Percentiles rank a stretch among this genome's conserved stretches.
phyloP scores from a whole-genome alignment of 2,329 filamentous ascomycete species.

The Fusarium sp. region DNA sequence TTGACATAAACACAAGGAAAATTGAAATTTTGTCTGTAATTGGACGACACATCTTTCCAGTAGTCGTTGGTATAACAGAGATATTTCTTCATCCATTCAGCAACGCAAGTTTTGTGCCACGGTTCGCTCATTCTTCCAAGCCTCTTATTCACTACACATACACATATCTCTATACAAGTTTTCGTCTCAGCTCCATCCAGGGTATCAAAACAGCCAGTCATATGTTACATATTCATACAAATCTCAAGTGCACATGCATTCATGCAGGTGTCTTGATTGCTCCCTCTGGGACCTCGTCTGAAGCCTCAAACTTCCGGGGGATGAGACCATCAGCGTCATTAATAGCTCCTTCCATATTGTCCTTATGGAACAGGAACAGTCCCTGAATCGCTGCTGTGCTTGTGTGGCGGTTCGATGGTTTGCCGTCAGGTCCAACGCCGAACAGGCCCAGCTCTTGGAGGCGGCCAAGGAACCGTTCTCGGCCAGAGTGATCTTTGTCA shows the following conservation, averaged over 20 bases:
- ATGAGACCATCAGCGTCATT: slow-evolving; percentile 77
- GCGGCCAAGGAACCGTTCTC: slow-evolving; percentile 75
- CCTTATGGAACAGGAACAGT: slow-evolving; percentile 95
- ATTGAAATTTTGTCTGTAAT: neutral
- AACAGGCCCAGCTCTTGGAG: slow-evolving; percentile 79
- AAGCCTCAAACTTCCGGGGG: slow-evolving; percentile 66
- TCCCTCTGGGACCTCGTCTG: slow-evolving; percentile 52
- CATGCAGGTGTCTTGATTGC: slow-evolving; percentile 57
- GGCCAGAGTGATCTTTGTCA: slow-evolving; percentile 72
- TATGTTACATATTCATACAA: slow-evolving; percentile 29
- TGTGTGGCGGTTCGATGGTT: slow-evolving; percentile 64
- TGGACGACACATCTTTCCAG: neutral
- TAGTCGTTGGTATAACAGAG: neutral
- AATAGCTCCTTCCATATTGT: slow-evolving; percentile 87
- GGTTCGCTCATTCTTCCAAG: neutral
- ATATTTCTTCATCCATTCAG: neutral
- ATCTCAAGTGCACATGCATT: slow-evolving; percentile 16
- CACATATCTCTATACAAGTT: slow-evolving; percentile 12
- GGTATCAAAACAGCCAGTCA: slow-evolving; percentile 36
- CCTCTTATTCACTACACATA: neutral
- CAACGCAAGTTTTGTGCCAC: neutral
- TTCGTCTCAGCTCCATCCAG: slow-evolving; percentile 12
- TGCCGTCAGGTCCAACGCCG: slow-evolving; percentile 63
- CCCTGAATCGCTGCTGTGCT: slow-evolving; percentile 95
- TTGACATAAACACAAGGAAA: neutral